A percentile compares a stretch with the other conserved stretches of the same genome.
phyloP scores from a whole-genome alignment of 352 stramenopile genomes.

The Thraustochytrium striatum region DNA sequence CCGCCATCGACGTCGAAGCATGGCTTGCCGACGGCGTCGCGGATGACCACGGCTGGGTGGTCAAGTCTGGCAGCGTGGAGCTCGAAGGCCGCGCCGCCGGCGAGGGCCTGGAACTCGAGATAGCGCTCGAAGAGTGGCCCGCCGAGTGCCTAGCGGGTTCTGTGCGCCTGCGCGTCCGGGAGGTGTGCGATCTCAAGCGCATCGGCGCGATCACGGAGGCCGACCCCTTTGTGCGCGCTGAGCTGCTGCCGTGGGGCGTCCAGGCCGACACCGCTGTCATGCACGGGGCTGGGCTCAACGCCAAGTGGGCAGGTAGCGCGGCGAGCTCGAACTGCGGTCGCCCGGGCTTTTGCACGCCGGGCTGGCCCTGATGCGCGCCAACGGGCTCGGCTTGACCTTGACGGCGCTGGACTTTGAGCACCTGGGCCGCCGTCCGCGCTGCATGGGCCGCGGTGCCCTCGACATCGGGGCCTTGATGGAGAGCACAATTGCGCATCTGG shows the following conservation, averaged over 20 bases:
- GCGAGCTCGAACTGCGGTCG: no score
- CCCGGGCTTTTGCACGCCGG: no score
- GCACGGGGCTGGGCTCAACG: neutral
- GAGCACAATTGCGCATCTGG: neutral
- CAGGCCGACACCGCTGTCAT: neutral
- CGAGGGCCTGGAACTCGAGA: neutral
- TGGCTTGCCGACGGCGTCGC: neutral
- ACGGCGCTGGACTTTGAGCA: neutral
- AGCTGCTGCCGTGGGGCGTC: neutral
- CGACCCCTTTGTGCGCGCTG: slow-evolving; percentile 11
- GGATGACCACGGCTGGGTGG: neutral
- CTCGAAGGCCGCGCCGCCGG: neutral
- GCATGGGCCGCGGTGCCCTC: neutral
- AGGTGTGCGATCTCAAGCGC: neutral
- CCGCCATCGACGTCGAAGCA: neutral
- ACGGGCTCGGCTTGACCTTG: neutral
- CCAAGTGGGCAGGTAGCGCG: neutral
- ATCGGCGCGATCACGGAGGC: neutral
- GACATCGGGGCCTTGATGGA: neutral
- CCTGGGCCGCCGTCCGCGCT: neutral
- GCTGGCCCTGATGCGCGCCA: no score
- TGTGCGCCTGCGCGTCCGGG: neutral
- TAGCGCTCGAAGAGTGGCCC: neutral
- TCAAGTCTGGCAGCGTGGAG: no score
- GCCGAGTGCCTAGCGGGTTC: neutral